Percentiles rank a stretch among this genome's conserved stretches.
Conservation (phyloP, 106 monocot genomes). For the Cymbidium sinense region DNA sequence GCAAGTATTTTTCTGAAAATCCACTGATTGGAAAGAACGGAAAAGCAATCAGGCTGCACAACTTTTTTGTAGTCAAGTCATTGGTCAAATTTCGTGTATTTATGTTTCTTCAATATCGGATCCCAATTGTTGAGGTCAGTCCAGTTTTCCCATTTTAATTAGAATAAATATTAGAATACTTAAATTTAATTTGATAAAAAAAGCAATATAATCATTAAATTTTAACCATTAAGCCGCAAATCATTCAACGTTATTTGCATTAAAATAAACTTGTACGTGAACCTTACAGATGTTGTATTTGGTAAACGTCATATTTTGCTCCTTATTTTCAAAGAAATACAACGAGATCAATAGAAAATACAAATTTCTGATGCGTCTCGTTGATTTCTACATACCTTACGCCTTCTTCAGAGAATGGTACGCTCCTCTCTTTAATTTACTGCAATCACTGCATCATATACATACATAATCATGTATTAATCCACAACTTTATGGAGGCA, state of each 20-base stretch:
- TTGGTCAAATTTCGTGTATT: slow-evolving; percentile 24
- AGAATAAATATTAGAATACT: no score
- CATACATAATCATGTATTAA: no score
- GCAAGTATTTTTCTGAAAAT: slow-evolving; percentile 36
- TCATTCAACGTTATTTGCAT: no score
- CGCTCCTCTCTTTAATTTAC: background rate
- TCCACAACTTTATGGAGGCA: slow-evolving; percentile 19
- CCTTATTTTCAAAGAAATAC: slow-evolving; percentile 20
- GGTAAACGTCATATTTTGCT: slow-evolving; percentile 23
- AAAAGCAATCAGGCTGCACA: slow-evolving; percentile 3
- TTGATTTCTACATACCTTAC: slow-evolving; percentile 60
- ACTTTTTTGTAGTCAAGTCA: slow-evolving; percentile 16
- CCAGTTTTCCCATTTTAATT: background rate
- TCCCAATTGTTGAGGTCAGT: slow-evolving; percentile 44
- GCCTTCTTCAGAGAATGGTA: slow-evolving; percentile 62
- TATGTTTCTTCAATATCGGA: slow-evolving; percentile 38
- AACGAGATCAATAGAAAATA: slow-evolving; percentile 30
- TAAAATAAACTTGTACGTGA: no score
- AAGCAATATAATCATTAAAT: no score
- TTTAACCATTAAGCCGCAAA: no score
- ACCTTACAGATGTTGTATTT: slow-evolving; percentile 36
- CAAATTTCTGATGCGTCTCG: slow-evolving; percentile 44
- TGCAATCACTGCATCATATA: no score
- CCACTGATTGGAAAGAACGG: slow-evolving; percentile 41
- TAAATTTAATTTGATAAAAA: no score